These are phyloP conservation scores for Vanrija sp. DNA, from an alignment of 1,284 basidiomycete genomes.

Conservation along the genomic window DNA sequence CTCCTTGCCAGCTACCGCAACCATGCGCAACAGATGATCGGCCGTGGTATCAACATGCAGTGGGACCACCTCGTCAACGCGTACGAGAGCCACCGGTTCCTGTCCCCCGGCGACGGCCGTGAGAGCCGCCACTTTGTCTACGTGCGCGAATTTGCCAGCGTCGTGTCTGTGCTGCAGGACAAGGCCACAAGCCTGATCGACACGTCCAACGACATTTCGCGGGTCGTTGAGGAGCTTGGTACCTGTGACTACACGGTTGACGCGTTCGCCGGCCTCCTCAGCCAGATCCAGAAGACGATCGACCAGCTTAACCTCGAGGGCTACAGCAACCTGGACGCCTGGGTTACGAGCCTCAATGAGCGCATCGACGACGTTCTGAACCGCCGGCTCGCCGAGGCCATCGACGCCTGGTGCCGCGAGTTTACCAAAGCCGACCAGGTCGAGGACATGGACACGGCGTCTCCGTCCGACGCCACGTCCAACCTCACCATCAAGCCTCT, in stretches of 20 bases:
- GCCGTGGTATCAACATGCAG: constrained; percentile 78
- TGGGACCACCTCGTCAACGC: constrained; percentile 97
- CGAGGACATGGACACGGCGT: constrained; percentile 66
- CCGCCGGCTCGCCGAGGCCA: constrained; percentile 71
- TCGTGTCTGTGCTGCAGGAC: constrained; percentile 86
- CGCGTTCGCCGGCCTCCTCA: constrained; percentile 72
- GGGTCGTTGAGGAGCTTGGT: constrained; percentile 77
- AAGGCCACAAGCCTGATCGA: constrained; percentile 92
- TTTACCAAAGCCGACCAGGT: constrained; percentile 70
- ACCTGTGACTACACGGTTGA: constrained; percentile 80
- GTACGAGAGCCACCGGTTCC: constrained; percentile 73
- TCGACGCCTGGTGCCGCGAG: constrained; percentile 80
- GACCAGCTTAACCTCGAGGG: constrained; percentile 93
- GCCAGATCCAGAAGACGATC: constrained; percentile 82
- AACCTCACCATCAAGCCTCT: constrained; percentile 62
- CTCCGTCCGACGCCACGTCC: constrained; percentile 10
- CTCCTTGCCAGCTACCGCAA: constrained; percentile 88
- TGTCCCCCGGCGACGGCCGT: constrained; percentile 64
- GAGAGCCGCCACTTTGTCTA: constrained; percentile 88
- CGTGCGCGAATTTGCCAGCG: constrained; percentile 89
- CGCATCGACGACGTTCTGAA: constrained; percentile 78
- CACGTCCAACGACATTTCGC: constrained; percentile 77
- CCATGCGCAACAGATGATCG: constrained; percentile 84
- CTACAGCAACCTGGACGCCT: constrained; percentile 94
- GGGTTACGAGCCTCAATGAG: constrained; percentile 84